Conservation (phyloP, 75 land plant genomes). For the Ceratopteris richardii region DNA sequence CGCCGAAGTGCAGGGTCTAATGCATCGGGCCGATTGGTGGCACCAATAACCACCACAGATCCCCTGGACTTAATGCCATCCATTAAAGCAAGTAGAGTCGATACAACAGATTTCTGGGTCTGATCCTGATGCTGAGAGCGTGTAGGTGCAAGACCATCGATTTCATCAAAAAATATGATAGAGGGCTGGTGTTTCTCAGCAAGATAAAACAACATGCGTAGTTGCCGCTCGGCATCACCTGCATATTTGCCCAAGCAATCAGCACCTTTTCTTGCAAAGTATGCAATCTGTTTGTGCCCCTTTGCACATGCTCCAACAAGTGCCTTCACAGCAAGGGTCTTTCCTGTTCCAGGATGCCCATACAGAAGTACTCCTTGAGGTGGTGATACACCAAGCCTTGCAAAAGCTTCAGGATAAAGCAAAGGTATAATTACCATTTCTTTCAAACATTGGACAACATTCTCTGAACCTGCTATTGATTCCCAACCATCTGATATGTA, state of each 20-base stretch:
- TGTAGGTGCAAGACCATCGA: conserved; percentile 91
- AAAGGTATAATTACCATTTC: conserved; percentile 92
- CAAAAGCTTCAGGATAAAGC: conserved; percentile 77
- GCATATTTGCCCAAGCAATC: conserved; percentile 97
- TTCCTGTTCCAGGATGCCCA: conserved; percentile 98
- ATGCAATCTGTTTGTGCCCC: conserved; percentile 71
- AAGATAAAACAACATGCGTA: conserved; percentile 79
- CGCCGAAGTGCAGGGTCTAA: conserved; percentile 92
- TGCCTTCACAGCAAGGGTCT: conserved; percentile 84
- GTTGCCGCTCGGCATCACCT: conserved; percentile 96
- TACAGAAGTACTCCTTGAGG: conserved; percentile 94
- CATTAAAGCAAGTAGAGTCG: conserved; percentile 83
- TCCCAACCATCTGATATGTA: conserved; percentile 66
- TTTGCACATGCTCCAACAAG: conserved; percentile 85
- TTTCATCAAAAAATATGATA: conserved; percentile 98
- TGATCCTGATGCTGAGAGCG: conserved; percentile 87
- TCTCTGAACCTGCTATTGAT: conserved; percentile 80
- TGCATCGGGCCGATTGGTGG: conserved; percentile 95
- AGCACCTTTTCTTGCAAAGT: conserved; percentile 97
- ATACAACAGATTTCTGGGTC: conserved; percentile 91
- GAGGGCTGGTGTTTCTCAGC: conserved; percentile 94
- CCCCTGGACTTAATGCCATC: conserved; percentile 90
- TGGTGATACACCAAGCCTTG: conserved; percentile 63
- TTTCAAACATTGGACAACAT: conserved; percentile 83
- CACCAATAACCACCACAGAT: conserved; percentile 91